phyloP scores from a whole-genome alignment of 805 yeast genomes.

The Lipomyces starkeyi region DNA sequence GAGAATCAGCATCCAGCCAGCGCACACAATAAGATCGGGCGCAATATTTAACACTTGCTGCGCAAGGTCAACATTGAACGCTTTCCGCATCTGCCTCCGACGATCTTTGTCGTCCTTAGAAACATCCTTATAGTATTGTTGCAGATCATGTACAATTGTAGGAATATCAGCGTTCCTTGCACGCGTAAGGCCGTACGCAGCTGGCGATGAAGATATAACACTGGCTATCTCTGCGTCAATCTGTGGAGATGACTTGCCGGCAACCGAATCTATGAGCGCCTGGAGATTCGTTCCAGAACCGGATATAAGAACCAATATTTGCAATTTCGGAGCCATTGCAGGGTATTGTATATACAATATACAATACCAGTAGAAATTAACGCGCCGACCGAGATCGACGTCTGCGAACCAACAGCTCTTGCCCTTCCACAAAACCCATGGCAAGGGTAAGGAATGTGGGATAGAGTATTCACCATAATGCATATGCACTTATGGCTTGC shows the following conservation, averaged over 20 bases:
- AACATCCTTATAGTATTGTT: constrained; percentile 72
- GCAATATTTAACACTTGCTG: constrained; percentile 62
- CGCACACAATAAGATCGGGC: constrained; percentile 92
- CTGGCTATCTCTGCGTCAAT: constrained; percentile 60
- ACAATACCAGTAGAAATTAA: too few species aligned
- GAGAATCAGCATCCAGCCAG: constrained; percentile 97
- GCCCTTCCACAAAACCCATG: neutral
- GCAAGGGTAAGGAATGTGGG: neutral
- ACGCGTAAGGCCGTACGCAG: constrained; percentile 86
- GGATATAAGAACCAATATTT: constrained; percentile 78
- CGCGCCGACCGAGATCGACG: too few species aligned
- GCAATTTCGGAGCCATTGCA: constrained; percentile 12
- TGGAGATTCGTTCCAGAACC: constrained; percentile 97
- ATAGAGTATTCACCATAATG: too few species aligned
- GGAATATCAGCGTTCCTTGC: constrained; percentile 74
- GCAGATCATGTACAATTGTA: constrained; percentile 71
- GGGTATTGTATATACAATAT: neutral
- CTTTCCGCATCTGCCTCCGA: constrained; percentile 66
- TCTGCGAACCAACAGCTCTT: too few species aligned
- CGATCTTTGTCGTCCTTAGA: constrained; percentile 68
- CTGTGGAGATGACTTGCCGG: constrained; percentile 26
- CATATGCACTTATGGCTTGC: neutral
- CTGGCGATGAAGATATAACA: constrained; percentile 83
- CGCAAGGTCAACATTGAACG: constrained; percentile 82
- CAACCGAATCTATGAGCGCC: constrained; percentile 73